Percentiles rank a stretch among this genome's conserved stretches.
These are phyloP conservation scores for Monosporascus sp. DNA, from an alignment of 2,329 filamentous ascomycete genomes.

Conservation along the genomic window DNA sequence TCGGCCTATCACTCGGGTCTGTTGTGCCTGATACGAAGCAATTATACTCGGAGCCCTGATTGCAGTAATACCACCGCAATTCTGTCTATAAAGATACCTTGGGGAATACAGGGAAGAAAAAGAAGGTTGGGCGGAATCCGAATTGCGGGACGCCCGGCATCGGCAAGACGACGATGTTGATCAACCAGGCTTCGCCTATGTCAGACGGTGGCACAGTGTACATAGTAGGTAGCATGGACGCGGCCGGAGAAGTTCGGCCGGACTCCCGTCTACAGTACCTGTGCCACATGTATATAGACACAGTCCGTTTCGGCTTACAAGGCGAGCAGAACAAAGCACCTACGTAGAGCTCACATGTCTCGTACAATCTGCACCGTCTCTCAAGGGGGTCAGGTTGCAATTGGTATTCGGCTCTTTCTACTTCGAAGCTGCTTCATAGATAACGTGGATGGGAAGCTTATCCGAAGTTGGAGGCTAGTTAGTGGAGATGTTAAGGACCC, in stretches of 20 bases:
- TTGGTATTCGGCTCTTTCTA: no score
- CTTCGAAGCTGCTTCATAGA: no score
- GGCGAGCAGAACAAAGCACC: no score
- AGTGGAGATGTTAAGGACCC: no score
- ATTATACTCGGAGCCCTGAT: background rate
- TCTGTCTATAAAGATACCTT: background rate
- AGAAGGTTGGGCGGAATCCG: background rate
- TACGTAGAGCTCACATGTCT: no score
- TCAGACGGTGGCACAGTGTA: background rate
- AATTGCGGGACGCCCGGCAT: background rate
- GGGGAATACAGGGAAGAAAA: background rate
- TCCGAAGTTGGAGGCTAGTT: no score
- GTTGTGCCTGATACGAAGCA: no score
- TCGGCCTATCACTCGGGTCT: no score
- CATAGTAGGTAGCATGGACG: background rate
- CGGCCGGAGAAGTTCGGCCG: background rate
- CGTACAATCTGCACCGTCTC: no score
- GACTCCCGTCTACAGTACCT: background rate
- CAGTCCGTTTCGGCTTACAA: no score
- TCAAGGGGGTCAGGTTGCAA: no score
- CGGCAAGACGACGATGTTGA: background rate
- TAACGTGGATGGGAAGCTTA: no score
- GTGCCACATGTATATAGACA: background rate
- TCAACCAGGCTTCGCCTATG: background rate
- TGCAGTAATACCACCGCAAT: background rate